These are phyloP conservation scores for Theobroma grandiflorum DNA, from an alignment of 441 rosid genomes.

Conservation along the genomic window DNA sequence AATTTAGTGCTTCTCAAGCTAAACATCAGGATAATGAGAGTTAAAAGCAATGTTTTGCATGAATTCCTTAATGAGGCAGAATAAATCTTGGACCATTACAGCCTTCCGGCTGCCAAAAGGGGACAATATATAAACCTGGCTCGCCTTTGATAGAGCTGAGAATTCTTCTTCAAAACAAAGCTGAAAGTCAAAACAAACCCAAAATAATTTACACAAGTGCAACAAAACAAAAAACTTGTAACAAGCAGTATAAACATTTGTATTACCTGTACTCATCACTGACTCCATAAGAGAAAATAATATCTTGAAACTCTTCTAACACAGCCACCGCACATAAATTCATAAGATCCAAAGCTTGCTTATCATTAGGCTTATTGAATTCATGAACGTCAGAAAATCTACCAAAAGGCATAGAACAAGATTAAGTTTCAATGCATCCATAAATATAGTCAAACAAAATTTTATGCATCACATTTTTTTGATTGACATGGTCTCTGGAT, in stretches of 20 bases:
- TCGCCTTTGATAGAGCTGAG: constrained; percentile 65
- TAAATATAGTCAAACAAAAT: neutral
- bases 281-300: constrained; percentile 80
- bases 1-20: constrained; percentile 16
- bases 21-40: neutral
- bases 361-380: constrained; percentile 92
- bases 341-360: constrained; percentile 92
- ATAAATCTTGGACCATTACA: neutral
- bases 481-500: neutral
- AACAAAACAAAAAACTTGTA: constrained; percentile 20
- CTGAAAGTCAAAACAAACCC: constrained; percentile 47
- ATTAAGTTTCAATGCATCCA: constrained; percentile 37
- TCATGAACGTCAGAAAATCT: constrained; percentile 92
- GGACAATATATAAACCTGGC: constrained; percentile 53
- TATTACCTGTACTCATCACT: constrained; percentile 94
- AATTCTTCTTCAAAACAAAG: constrained; percentile 75
- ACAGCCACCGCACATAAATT: constrained; percentile 87
- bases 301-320: constrained; percentile 70
- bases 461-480: neutral
- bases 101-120: neutral
- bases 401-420: constrained; percentile 42
- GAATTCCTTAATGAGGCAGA: neutral
- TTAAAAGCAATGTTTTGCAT: neutral
- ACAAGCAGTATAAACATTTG: constrained; percentile 21
- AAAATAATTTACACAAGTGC: constrained; percentile 29